These are phyloP conservation scores for Salix exigua DNA, from an alignment of 345 rosid genomes.

Conservation along the genomic window DNA sequence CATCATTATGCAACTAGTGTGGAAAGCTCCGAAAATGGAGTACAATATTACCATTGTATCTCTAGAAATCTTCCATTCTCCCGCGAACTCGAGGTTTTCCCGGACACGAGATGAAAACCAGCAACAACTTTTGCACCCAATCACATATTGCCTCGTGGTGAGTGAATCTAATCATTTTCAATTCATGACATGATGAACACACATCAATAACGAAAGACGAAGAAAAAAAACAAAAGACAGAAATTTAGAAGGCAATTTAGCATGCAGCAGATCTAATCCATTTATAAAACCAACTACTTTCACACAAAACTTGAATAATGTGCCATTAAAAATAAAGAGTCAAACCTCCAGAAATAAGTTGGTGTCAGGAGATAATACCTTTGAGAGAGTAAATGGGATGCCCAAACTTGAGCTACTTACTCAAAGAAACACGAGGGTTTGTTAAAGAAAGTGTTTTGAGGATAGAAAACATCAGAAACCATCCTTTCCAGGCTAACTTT, in stretches of 20 bases:
- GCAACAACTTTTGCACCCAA: background rate
- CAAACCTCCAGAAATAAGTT: background rate
- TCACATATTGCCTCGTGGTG: background rate
- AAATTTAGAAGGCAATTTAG: background rate
- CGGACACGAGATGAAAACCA: background rate
- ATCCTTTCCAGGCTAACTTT: conserved; percentile 22
- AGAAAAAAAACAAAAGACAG: background rate
- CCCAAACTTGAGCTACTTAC: conserved; percentile 26
- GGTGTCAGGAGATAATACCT: conserved; percentile 29
- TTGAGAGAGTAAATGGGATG: conserved; percentile 15
- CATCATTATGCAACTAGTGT: too few relatives aligned
- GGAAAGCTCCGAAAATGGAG: background rate
- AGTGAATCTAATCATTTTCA: background rate
- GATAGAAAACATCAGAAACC: conserved; percentile 31
- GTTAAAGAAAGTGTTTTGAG: conserved; percentile 11
- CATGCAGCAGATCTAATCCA: background rate
- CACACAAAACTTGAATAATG: background rate
- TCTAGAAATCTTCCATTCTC: background rate
- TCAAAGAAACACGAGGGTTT: conserved; percentile 20
- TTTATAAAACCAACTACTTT: background rate
- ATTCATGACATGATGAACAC: background rate
- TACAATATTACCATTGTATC: background rate
- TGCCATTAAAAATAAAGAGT: background rate
- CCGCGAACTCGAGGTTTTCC: background rate
- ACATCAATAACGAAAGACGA: background rate